Percentiles rank a stretch among this genome's conserved stretches.
Conservation (phyloP, 768 basidiomycete genomes). For the Tubosaeta sp. region DNA sequence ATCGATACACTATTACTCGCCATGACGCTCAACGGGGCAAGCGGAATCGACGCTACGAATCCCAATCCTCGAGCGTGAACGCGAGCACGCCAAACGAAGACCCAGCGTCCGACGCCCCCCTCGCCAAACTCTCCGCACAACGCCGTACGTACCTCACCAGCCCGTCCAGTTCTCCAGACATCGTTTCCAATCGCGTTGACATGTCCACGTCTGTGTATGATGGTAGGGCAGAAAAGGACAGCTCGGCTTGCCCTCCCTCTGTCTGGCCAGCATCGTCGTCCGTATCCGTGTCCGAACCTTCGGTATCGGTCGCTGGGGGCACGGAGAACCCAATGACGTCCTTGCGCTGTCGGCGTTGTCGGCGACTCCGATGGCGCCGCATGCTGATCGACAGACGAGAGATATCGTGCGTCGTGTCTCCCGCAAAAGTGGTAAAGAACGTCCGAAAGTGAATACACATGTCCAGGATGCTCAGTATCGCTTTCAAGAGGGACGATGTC, state of each 20-base stretch:
- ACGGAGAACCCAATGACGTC: constrained; percentile 63
- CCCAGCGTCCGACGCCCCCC: constrained; percentile 55
- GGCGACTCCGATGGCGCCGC: constrained; percentile 59
- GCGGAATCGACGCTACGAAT: constrained; percentile 26
- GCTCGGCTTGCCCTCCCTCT: constrained; percentile 16
- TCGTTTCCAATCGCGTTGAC: constrained; percentile 51
- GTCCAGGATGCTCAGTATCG: constrained; percentile 67
- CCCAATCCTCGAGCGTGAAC: constrained; percentile 80
- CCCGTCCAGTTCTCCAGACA: constrained; percentile 66
- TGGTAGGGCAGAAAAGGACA: constrained; percentile 41
- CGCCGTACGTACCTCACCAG: constrained; percentile 65
- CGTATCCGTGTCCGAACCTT: constrained; percentile 36
- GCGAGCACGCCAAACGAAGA: constrained; percentile 67
- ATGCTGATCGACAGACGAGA: constrained; percentile 47
- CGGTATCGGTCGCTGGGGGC: constrained; percentile 23
- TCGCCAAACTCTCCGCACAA: constrained; percentile 66
- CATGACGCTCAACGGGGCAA: too few relatives aligned
- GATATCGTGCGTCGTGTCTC: constrained; percentile 57
- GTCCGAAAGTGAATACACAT: constrained; percentile 69
- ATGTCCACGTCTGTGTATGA: constrained; percentile 45
- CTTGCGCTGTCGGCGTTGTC: constrained; percentile 48
- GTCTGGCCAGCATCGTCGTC: constrained; percentile 20
- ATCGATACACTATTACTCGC: too few relatives aligned
- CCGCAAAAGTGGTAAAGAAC: constrained; percentile 55
- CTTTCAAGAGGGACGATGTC: constrained; percentile 62